A percentile compares a stretch with the other conserved stretches of the same genome.
Conservation (phyloP, 768 basidiomycete species). For the Mycena leptocephala region DNA sequence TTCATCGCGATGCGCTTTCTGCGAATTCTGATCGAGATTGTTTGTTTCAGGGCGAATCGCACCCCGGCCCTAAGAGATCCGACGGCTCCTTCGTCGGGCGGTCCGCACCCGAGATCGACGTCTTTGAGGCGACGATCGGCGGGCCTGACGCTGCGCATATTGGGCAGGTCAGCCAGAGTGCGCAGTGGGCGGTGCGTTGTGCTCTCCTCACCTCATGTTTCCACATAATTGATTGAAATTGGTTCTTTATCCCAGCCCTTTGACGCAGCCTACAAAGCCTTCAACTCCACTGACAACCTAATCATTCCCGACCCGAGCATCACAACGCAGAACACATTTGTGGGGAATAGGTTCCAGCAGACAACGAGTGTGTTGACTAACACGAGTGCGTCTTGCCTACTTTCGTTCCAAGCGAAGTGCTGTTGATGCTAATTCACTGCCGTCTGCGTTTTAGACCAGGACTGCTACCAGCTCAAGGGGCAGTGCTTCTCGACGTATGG, state of each 20-base stretch:
- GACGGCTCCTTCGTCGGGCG: constrained; percentile 89
- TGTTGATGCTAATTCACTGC: not conserved
- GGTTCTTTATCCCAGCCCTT: constrained; percentile 69
- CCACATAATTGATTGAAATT: not conserved
- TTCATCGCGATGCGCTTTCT: not conserved
- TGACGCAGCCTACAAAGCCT: constrained; percentile 80
- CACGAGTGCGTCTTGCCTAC: constrained; percentile 55
- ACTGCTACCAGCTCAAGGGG: constrained; percentile 76
- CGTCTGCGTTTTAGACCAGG: constrained; percentile 53
- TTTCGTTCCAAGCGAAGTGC: not conserved
- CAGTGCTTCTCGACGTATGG: constrained; percentile 84
- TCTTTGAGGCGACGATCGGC: constrained; percentile 80
- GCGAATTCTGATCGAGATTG: not conserved
- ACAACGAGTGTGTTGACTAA: constrained; percentile 81
- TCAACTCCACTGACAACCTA: constrained; percentile 73
- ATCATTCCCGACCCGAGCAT: constrained; percentile 71
- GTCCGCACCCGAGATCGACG: constrained; percentile 91
- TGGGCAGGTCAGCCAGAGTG: constrained; percentile 86
- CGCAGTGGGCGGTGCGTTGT: constrained; percentile 82
- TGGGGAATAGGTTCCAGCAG: constrained; percentile 83
- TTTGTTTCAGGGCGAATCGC: constrained; percentile 67
- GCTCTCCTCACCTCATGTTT: constrained; percentile 19
- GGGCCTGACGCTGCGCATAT: constrained; percentile 63
- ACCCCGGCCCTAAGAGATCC: constrained; percentile 84
- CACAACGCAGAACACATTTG: constrained; percentile 73